Evolutionary conservation across 257 asterid genomes (phyloP), one percentile per base, ranked within the genome.

Genomic region (Anisodus tanguticus): DNA sequence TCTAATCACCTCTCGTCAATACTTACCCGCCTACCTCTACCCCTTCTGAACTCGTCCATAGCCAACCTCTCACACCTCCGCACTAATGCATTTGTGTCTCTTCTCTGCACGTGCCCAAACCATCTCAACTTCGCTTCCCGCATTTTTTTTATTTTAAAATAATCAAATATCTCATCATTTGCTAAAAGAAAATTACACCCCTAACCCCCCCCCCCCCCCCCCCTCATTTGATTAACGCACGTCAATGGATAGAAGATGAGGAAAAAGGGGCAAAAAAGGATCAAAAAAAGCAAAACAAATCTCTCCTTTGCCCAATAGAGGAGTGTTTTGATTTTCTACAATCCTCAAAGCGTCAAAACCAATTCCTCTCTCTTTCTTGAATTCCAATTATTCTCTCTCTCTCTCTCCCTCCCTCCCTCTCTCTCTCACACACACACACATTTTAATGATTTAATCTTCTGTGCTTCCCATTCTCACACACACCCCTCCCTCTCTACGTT

Each of bases 261-360:
- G 81, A 51, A 76, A 76, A 74, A 74, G 57, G 80, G 22, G 4
- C 12, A 9, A 22, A 74, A 11, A 74, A 35, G 49, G 80, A 71
- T 19, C 57, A 47, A 72, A 16, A 72, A 49, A 74, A 47, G 4
- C 10, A 45, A 22, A 76, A 22, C 13, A 76, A 51, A 51, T 51
- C 63, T 6, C 62, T 26, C 81, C 47, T 53, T 51, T 22, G 0
- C 43, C 62, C 62, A 22, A 51, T 76, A 12, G 16, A 41, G 45
- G 4, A 41, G 77, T 69, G 12, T 1, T 67, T 2, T 69, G 31
- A 13, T 59, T 76, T 15, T 13, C 49, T 22, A 53, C 63, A 53
- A 41, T 76, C 69, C 69, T 62, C 69, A 62, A 19, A 62, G 37
- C 81, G 81, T 76, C 81, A 76, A 76, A 76, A 51, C 81, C 81